phyloP scores from a whole-genome alignment of 1,284 basidiomycete species.

The Grifola frondosa region DNA sequence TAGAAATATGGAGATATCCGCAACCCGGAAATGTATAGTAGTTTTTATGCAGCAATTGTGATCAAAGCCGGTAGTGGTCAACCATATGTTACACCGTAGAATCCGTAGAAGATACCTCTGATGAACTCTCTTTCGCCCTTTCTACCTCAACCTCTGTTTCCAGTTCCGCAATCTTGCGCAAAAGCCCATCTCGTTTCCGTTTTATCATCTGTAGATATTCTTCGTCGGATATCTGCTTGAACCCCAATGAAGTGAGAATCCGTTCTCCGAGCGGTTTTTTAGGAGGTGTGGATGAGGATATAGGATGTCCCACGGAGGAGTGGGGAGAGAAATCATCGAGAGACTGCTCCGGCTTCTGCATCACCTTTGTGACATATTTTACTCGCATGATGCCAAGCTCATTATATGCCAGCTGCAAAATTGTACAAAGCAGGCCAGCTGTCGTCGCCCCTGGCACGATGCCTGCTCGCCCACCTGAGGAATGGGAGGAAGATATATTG shows the following conservation, averaged over 20 bases:
- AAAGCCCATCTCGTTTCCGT: conserved; percentile 47
- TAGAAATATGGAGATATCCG: conserved; percentile 51
- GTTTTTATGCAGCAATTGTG: no score
- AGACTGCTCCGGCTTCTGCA: conserved; percentile 16
- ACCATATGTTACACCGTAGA: no score
- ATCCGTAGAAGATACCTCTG: no score
- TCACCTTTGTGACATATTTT: conserved; percentile 44
- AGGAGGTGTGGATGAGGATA: conserved; percentile 11
- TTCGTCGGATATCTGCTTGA: conserved; percentile 58
- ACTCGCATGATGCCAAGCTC: conserved; percentile 60
- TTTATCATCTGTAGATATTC: conserved; percentile 59
- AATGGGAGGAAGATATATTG: not conserved
- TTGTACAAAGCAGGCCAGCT: conserved; percentile 50
- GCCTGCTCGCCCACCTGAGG: conserved; percentile 41
- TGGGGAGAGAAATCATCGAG: not conserved
- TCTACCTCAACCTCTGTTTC: no score
- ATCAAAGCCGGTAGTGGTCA: no score
- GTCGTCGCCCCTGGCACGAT: conserved; percentile 54
- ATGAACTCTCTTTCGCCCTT: conserved; percentile 29
- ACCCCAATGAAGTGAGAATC: conserved; percentile 46
- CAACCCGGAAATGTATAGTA: not conserved
- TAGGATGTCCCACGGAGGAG: no score
- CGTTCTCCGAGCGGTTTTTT: conserved; percentile 29
- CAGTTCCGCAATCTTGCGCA: conserved; percentile 55
- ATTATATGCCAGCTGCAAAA: conserved; percentile 64